A percentile compares a stretch with the other conserved stretches of the same genome.
Conservation (phyloP, 2,329 filamentous ascomycete species). For the Colletotrichum sp. region DNA sequence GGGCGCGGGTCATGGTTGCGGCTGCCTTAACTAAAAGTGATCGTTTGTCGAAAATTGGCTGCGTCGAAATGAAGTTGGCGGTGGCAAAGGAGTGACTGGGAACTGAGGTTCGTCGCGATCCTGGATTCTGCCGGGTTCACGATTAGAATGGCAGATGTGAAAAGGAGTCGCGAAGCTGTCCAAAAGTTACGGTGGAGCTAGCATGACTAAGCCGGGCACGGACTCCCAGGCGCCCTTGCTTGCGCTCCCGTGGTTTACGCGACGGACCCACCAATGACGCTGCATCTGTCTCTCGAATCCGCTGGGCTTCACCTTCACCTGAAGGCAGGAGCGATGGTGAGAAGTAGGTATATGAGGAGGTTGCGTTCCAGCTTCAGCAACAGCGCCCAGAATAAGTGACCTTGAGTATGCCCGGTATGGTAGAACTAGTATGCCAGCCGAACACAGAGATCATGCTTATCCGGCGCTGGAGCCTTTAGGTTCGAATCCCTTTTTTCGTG, state of each 20-base stretch:
- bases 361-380: not conserved
- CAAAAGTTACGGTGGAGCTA: not conserved
- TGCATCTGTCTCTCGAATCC: not conserved
- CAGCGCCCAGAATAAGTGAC: not conserved
- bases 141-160: not conserved
- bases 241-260: not conserved
- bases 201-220: not conserved
- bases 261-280: not conserved
- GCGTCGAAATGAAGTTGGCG: not conserved
- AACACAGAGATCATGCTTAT: not conserved
- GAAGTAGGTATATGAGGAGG: no score
- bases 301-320: not conserved
- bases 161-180: conserved; percentile 25
- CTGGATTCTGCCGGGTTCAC: not conserved
- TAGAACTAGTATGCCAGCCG: not conserved
- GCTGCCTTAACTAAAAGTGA: no score
- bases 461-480: not conserved
- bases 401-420: not conserved
- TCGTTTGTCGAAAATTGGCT: no score
- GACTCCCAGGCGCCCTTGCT: not conserved
- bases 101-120: conserved; percentile 4
- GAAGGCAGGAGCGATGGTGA: not conserved
- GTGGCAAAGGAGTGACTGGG: conserved; percentile 15
- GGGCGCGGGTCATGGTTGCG: conserved; percentile 86
- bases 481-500: not conserved